Evolutionary conservation across 768 basidiomycete species (phyloP), one percentile per base, ranked within the genome.

Genomic region (Melanogaster broomeanus): DNA sequence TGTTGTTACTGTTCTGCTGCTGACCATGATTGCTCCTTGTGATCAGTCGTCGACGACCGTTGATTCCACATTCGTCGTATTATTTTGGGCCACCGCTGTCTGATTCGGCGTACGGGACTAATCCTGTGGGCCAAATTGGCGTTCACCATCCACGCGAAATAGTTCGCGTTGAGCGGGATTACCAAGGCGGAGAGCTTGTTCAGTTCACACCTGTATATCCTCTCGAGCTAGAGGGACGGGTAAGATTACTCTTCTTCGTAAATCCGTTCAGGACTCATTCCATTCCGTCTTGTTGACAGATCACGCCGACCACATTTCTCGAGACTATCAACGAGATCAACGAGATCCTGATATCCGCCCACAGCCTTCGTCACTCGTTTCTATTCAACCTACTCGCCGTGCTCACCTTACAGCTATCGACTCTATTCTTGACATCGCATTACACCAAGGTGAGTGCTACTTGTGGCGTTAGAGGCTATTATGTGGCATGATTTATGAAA

Each of bases 261-360:
- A 34, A 10, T 25, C 16, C 19, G 31, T 5, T 24, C 12, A n/a
- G n/a, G n/a, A n/a, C 15, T 16, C 13, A 42, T 35, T 27, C 6
- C 18, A 6, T 37, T 48, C 25, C 31, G 5, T 25, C 15, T 41
- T 21, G 22, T 21, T 46, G 30, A 11, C 62, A 97, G 94, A 84
- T 99, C 62, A 89, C 90, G 10, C 92, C 95, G 21, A 90, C 88
- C 3, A 85, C 93, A 61, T 98, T 95, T 67, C 78, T 89, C 39
- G 87, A 91, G 68, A 89, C 92, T 27, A 87, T 98, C 66, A 94
- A 95, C 61, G 78, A 85, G 21, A 84, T 98, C 71, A 99, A 99
- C 71, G 85, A 89, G 61, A 73, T 86, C 18, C 79, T 99, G 48
- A 89, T 93, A 41, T 85, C 85, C 4, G 97, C 97, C 2, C 84